These are phyloP conservation scores for Debaryomyces castellii DNA, from an alignment of 805 yeast species.

Conservation along the genomic window DNA sequence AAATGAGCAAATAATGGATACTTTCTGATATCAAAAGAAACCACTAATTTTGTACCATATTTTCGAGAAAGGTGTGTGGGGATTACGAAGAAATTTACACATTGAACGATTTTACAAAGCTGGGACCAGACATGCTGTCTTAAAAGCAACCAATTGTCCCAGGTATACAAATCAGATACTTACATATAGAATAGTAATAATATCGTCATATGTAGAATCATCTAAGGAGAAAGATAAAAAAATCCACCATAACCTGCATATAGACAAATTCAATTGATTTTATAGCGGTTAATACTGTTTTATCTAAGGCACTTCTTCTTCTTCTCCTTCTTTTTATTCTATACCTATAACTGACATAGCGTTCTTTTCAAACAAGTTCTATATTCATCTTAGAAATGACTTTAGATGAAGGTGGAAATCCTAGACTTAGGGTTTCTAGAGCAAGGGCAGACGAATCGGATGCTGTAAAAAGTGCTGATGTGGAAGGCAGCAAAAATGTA, in stretches of 20 bases:
- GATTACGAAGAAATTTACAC: not conserved
- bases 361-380: no score
- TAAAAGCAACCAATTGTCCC: no score
- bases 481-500: not conserved
- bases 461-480: not conserved
- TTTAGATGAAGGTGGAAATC: not conserved
- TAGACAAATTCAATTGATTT: not conserved
- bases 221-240: not conserved
- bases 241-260: no score
- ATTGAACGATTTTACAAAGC: not conserved
- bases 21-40: not conserved
- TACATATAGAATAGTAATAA: no score
- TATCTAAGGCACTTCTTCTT: not conserved
- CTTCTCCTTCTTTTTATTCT: no score
- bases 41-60: not conserved
- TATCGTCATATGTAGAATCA: no score
- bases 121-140: no score
- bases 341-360: no score
- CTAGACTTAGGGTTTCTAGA: not conserved
- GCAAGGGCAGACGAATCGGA: not conserved
- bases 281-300: not conserved
- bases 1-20: not conserved
- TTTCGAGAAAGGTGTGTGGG: not conserved
- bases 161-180: no score
- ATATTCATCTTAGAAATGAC: not conserved